These are phyloP conservation scores for Antitrichia curtipendula DNA, from an alignment of 225 moss, liverwort and hornwort genomes.

Conservation along the genomic window DNA sequence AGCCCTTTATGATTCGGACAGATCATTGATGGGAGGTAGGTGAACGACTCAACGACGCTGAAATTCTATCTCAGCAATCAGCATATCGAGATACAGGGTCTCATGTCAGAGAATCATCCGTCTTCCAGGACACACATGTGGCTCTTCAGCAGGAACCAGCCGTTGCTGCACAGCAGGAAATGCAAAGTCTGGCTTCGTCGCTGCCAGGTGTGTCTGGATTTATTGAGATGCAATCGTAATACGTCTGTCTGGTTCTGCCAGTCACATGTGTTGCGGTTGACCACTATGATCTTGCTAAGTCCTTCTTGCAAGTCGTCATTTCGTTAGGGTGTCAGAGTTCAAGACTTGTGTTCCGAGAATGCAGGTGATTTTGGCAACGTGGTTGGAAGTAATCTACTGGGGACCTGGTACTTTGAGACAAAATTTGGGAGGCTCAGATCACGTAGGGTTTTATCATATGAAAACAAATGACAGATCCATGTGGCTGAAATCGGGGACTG, in stretches of 20 bases:
- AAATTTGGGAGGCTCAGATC: not conserved
- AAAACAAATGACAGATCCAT: not conserved
- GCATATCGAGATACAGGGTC: conserved; percentile 46
- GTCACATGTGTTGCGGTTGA: not conserved
- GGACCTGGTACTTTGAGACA: not conserved
- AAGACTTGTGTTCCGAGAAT: not conserved
- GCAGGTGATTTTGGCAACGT: not conserved
- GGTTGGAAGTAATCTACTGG: not conserved
- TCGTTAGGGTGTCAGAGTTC: not conserved
- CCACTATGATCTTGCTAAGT: not conserved
- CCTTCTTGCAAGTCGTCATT: not conserved
- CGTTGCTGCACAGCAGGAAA: conserved; percentile 38
- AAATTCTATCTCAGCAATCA: conserved; percentile 32
- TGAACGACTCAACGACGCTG: conserved; percentile 9
- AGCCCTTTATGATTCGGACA: not conserved
- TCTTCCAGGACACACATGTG: conserved; percentile 38
- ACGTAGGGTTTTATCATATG: not conserved
- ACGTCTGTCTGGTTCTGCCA: not conserved
- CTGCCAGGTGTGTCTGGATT: not conserved
- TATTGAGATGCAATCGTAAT: not conserved
- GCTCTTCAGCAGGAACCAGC: conserved; percentile 41
- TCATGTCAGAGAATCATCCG: conserved; percentile 50
- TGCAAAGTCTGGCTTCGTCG: conserved; percentile 27
- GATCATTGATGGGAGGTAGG: conserved; percentile 17
- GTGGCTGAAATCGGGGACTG: not conserved